phyloP scores from a whole-genome alignment of 148 eudicot genomes.

The Hydrangea macrophylla region DNA sequence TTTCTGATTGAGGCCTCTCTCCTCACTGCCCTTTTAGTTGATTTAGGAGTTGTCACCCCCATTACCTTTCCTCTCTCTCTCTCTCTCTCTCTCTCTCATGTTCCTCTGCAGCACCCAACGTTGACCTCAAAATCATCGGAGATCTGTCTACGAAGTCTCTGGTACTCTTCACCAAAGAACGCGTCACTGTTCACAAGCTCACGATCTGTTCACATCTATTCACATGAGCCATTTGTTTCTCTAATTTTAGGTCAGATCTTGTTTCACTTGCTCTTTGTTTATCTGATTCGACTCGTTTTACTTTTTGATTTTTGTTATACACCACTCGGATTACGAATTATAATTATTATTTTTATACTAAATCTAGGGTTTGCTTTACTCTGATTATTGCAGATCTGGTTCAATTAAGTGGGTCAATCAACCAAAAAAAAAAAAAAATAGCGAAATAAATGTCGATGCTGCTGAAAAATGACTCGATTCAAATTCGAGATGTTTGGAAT shows the following conservation, averaged over 20 bases:
- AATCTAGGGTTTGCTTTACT: not conserved
- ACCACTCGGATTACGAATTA: not conserved
- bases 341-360: not conserved
- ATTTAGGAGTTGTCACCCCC: too few species aligned
- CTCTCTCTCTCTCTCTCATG: not conserved
- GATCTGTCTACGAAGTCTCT: not conserved
- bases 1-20: not conserved
- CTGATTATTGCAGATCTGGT: conserved; percentile 16
- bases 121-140: not conserved
- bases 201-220: not conserved
- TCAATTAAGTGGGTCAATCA: conserved; percentile 21
- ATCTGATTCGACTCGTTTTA: not conserved
- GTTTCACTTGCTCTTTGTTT: not conserved
- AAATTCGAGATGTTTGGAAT: conserved; percentile 46
- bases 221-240: conserved; percentile 4
- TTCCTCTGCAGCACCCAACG: conserved; percentile 10
- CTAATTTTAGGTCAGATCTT: conserved; percentile 36
- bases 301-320: conserved; percentile 5
- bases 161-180: not conserved
- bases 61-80: not conserved
- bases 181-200: not conserved
- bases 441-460: conserved; percentile 5
- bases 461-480: conserved; percentile 29
- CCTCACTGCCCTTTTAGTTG: conserved; percentile 6
- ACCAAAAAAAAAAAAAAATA: too few species aligned